Evolutionary conservation across 257 asterid species (phyloP).

Genomic region (Solanum chilense): DNA sequence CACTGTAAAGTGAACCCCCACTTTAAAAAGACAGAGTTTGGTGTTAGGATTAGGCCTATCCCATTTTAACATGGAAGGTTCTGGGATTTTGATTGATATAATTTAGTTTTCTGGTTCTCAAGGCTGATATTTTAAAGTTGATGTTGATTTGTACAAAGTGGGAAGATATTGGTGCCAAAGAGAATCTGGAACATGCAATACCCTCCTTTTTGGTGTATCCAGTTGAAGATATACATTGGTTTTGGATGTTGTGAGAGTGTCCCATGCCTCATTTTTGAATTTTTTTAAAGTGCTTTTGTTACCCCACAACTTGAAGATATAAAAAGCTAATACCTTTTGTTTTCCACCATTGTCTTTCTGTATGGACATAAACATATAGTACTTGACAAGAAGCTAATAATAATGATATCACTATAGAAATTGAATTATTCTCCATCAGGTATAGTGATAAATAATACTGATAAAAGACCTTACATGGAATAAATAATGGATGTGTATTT

Average conservation of each 20-base stretch:
- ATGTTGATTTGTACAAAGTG: background rate
- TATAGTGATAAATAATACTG: background rate
- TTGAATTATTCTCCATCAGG: background rate
- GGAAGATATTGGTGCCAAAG: background rate
- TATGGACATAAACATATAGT: background rate
- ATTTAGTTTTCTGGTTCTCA: background rate
- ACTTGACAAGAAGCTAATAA: background rate
- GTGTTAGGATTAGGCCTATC: constrained; percentile 36
- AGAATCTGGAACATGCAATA: constrained; percentile 36
- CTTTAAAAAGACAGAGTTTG: constrained; percentile 18
- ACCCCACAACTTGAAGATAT: background rate
- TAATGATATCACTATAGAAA: background rate
- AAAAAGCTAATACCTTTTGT: background rate
- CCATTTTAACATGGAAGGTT: constrained; percentile 34
- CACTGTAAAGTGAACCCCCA: constrained; percentile 24
- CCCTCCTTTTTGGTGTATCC: constrained; percentile 8
- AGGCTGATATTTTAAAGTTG: background rate
- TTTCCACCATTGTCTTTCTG: constrained; percentile 3
- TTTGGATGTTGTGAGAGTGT: constrained; percentile 18
- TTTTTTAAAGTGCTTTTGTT: background rate
- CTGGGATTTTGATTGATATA: constrained; percentile 15
- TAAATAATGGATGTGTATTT: background rate
- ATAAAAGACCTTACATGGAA: background rate
- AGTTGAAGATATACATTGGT: constrained; percentile 3
- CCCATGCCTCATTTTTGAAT: background rate